These are phyloP conservation scores for Poronia punctata DNA, from an alignment of 495 filamentous ascomycete species.

Conservation along the genomic window DNA sequence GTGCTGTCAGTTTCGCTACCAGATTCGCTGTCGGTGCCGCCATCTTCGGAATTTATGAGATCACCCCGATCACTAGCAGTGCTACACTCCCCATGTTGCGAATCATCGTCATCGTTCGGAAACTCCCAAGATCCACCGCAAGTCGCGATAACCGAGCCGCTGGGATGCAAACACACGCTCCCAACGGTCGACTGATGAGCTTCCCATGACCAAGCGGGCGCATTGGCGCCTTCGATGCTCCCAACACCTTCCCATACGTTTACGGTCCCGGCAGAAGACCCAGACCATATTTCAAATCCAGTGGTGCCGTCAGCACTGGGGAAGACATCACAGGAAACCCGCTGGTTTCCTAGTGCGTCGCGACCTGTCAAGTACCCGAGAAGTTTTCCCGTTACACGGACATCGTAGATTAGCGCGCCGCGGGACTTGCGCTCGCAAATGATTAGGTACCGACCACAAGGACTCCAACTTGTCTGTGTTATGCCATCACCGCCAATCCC, in stretches of 20 bases:
- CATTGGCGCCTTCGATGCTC: constrained; percentile 44
- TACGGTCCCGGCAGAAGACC: constrained; percentile 70
- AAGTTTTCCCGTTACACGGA: constrained; percentile 62
- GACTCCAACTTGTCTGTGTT: constrained; percentile 71
- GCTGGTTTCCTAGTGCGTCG: constrained; percentile 66
- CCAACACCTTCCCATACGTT: constrained; percentile 66
- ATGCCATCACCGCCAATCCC: constrained; percentile 57
- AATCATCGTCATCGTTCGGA: constrained; percentile 15
- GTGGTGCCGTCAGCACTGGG: constrained; percentile 30
- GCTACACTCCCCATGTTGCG: not conserved
- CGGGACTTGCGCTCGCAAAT: constrained; percentile 76
- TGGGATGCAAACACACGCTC: constrained; percentile 58
- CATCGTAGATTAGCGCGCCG: constrained; percentile 73
- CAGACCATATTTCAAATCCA: constrained; percentile 76
- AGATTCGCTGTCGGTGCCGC: constrained; percentile 3
- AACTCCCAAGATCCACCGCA: constrained; percentile 56
- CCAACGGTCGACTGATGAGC: constrained; percentile 56
- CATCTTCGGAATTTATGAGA: constrained; percentile 6
- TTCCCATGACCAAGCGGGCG: constrained; percentile 52
- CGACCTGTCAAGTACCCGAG: constrained; percentile 67
- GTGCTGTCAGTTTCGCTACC: constrained; percentile 7
- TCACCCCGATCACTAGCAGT: not conserved
- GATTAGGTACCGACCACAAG: constrained; percentile 80
- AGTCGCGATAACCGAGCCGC: constrained; percentile 64
- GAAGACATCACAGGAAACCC: constrained; percentile 67